Evolutionary conservation across 208 protist species (phyloP).

Genomic region (Acanthamoeba royreba): DNA sequence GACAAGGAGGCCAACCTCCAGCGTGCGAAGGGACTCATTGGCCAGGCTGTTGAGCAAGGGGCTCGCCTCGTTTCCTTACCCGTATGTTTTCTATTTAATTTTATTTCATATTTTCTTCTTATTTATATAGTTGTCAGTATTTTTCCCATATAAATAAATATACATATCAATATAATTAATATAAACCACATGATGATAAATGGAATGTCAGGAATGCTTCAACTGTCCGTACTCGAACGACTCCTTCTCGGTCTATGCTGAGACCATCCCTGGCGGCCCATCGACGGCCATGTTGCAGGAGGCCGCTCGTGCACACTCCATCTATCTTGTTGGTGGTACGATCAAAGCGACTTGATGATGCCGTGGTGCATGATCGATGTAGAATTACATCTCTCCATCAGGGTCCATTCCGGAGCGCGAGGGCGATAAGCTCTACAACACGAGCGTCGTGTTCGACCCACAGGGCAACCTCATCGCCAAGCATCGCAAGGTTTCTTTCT

Average conservation of each 20-base stretch:
- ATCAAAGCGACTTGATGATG: not conserved
- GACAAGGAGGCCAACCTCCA: conserved; percentile 11
- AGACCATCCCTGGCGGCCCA: conserved; percentile 76
- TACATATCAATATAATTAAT: not conserved
- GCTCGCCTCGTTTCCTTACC: not conserved
- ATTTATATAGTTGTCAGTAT: not conserved
- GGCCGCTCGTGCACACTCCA: conserved; percentile 40
- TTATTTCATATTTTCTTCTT: not conserved
- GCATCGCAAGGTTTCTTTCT: conserved; percentile 81
- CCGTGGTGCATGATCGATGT: not conserved
- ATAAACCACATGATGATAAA: not conserved
- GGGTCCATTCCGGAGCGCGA: conserved; percentile 94
- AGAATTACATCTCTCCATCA: conserved; percentile 50
- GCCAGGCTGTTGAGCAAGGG: not conserved
- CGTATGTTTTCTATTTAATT: not conserved
- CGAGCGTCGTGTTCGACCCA: conserved; percentile 87
- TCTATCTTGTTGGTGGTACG: conserved; percentile 68
- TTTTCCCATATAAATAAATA: not conserved
- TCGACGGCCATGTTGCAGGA: conserved; percentile 16
- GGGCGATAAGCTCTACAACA: conserved; percentile 91
- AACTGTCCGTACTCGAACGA: conserved; percentile 94
- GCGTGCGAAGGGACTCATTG: not conserved
- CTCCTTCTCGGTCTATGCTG: conserved; percentile 93
- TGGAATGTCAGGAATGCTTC: conserved; percentile 65
- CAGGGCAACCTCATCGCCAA: conserved; percentile 87